Evolutionary conservation across 2,329 filamentous ascomycete genomes (phyloP), one percentile per base, ranked within the genome.

Genomic region (Aspergillus transmontanensis): DNA sequence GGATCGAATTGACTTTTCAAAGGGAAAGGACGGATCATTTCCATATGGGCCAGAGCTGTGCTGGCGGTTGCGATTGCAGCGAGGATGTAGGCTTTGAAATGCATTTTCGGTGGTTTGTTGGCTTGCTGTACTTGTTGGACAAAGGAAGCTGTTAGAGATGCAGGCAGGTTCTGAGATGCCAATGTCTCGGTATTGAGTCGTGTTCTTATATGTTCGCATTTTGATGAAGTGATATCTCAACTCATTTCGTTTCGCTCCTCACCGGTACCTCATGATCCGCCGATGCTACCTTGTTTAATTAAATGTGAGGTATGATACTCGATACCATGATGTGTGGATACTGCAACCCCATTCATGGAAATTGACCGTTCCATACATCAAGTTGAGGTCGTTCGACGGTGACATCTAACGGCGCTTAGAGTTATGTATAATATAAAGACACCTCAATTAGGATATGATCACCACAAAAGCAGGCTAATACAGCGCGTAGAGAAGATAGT

Each of bases 11-110:
- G 57, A 36, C 57, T 59, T 10, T 30, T 51, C 46, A 59, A 1
- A n/a, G 57, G 23, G 32, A n/a, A 36, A 10, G 57, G 57, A 32
- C 32, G 57, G 6, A 39, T 21, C 57, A 59, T 59, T 41, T 59
- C 57, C 57, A 59, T 59, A 23, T 59, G 57, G 14, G 57, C 57
- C 45, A 59, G 23, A n/a, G 57, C 45, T 11, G 57, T 51, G 14
- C 43, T 51, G 34, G 45, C 30, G 10, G 45, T 21, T 3, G 23
- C 26, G 2, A 59, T 14, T 10, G 45, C n/a, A 26, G 46, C 45
- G 21, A 59, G 9, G 12, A 59, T 19, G 32, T 53, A 53, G 2
- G 21, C n/a, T 46, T 23, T 26, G 45, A 59, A 32, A 41, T 59
- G 43, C 57, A 59, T 59, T 16, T 41, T 59, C 12, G 3, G 30